These are phyloP conservation scores for Diversispora epigaea DNA, from an alignment of 192 early-diverging fungal species.

Conservation along the genomic window DNA sequence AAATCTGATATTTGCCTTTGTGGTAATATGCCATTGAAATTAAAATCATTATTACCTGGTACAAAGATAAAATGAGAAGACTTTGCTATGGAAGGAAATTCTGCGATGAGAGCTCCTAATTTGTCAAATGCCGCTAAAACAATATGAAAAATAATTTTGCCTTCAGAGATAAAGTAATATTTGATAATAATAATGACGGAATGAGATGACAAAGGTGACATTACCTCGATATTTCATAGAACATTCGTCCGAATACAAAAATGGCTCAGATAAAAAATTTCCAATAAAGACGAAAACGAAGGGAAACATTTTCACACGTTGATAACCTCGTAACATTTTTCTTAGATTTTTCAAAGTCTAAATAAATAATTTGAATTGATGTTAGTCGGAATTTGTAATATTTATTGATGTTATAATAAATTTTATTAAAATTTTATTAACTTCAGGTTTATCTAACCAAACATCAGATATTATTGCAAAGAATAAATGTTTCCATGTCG, in stretches of 20 bases:
- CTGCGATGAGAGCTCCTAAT: slow-evolving; percentile 67
- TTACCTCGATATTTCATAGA: slow-evolving; percentile 62
- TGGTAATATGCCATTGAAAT: slow-evolving; percentile 69
- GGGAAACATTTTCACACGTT: slow-evolving; percentile 58
- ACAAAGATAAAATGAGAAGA: slow-evolving; percentile 83
- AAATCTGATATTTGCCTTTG: slow-evolving; percentile 70
- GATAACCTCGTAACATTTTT: slow-evolving; percentile 74
- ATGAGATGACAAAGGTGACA: background rate
- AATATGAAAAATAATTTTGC: background rate
- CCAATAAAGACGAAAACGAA: slow-evolving; percentile 86
- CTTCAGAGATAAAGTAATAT: too few relatives aligned
- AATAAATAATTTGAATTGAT: background rate
- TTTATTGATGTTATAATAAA: background rate
- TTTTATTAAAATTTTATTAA: slow-evolving; percentile 32
- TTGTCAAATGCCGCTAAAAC: slow-evolving; percentile 35
- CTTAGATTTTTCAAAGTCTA: slow-evolving; percentile 72
- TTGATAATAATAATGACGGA: too few relatives aligned
- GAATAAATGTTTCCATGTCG: slow-evolving; percentile 46
- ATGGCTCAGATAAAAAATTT: slow-evolving; percentile 79
- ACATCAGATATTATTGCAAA: slow-evolving; percentile 86
- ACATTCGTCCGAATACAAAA: slow-evolving; percentile 61
- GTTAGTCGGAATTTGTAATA: too few relatives aligned
- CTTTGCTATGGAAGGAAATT: slow-evolving; percentile 58
- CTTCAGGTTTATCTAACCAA: slow-evolving; percentile 81
- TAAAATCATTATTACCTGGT: slow-evolving; percentile 85